A percentile compares a stretch with the other conserved stretches of the same genome.
Conservation (phyloP, 345 rosid species). For the Gossypioides kirkii region DNA sequence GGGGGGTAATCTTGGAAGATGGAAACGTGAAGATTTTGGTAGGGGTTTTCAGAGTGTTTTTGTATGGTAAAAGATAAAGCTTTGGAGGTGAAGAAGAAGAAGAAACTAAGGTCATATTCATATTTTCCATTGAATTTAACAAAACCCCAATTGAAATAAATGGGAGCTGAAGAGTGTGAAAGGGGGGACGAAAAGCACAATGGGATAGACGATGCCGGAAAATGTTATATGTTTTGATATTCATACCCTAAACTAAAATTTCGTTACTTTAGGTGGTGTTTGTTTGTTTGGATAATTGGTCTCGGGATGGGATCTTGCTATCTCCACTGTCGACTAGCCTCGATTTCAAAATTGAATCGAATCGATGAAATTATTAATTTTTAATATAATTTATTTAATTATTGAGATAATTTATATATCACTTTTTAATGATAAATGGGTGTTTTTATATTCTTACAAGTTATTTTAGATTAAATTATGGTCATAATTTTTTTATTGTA, state of each 20-base stretch:
- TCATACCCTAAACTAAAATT: not conserved
- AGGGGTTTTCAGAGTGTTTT: not conserved
- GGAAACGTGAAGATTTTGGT: slow-evolving; percentile 1
- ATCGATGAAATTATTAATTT: no score
- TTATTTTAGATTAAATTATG: no score
- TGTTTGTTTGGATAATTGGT: not conserved
- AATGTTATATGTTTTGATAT: not conserved
- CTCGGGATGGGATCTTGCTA: not conserved
- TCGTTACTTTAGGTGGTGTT: not conserved
- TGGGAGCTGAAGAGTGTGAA: no score
- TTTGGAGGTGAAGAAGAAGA: slow-evolving; percentile 8
- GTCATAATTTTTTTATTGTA: no score
- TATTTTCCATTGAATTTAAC: slow-evolving; percentile 3
- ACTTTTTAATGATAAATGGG: no score
- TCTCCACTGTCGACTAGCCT: not conserved
- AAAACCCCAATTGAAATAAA: not conserved
- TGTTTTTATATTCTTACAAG: no score
- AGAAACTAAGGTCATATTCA: slow-evolving; percentile 9
- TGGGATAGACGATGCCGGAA: not conserved
- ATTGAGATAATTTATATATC: no score
- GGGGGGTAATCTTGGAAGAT: not conserved
- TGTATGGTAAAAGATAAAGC: not conserved
- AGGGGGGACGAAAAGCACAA: not conserved
- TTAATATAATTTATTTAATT: no score
- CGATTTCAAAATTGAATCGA: no score